phyloP scores from a whole-genome alignment of 768 basidiomycete genomes.

The Baorangia bicolor region DNA sequence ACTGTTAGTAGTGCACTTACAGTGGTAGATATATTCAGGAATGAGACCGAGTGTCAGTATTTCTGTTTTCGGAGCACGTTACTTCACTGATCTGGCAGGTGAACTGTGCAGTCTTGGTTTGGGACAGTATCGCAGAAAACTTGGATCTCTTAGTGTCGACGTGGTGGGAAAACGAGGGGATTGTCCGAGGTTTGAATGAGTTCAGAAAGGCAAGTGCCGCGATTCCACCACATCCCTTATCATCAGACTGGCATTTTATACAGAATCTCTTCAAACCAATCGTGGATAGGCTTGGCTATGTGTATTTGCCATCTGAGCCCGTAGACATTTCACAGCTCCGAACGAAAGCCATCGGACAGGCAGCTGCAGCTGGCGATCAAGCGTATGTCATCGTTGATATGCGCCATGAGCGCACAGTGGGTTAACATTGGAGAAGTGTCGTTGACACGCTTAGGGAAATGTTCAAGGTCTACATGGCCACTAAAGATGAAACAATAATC shows the following conservation, averaged over 20 bases:
- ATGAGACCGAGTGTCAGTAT: conserved; percentile 74
- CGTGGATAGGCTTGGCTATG: conserved; percentile 76
- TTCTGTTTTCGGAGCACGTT: background rate
- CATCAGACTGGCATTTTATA: background rate
- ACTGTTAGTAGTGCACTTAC: conserved; percentile 75
- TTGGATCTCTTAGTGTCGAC: conserved; percentile 54
- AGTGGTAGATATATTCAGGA: conserved; percentile 63
- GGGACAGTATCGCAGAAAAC: conserved; percentile 64
- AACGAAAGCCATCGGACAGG: conserved; percentile 64
- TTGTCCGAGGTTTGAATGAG: conserved; percentile 52
- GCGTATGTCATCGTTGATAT: conserved; percentile 24
- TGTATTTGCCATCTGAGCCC: conserved; percentile 63
- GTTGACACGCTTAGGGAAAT: conserved; percentile 67
- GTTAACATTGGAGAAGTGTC: conserved; percentile 46
- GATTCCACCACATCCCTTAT: background rate
- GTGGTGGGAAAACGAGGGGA: conserved; percentile 81
- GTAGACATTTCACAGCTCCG: conserved; percentile 70
- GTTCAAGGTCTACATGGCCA: conserved; percentile 69
- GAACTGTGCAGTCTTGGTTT: conserved; percentile 65
- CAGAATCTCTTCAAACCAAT: conserved; percentile 72
- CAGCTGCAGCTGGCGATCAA: conserved; percentile 47
- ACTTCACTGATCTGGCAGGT: background rate
- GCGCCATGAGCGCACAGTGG: background rate
- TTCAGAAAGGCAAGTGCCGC: conserved; percentile 54
- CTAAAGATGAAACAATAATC: conserved; percentile 73